Percentiles rank a stretch among this genome's conserved stretches.
Conservation (phyloP, 139 green algal genomes). For the Chlorella sp. region DNA sequence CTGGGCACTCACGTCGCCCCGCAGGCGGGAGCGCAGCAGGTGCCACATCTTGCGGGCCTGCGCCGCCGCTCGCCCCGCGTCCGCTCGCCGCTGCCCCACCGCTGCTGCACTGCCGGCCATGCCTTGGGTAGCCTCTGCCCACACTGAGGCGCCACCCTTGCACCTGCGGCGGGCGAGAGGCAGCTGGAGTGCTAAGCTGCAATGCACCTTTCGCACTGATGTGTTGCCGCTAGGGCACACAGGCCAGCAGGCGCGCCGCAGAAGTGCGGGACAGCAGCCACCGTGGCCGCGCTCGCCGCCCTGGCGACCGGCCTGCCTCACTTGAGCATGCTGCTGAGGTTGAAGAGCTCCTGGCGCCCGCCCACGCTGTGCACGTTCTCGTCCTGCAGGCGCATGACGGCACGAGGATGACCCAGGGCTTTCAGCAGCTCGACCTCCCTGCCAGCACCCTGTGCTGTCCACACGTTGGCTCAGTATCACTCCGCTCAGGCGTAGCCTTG, state of each 20-base stretch:
- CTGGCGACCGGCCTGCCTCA: background rate
- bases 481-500: too few species aligned
- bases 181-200: too few species aligned
- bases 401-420: too few species aligned
- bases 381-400: background rate
- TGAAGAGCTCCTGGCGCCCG: slow-evolving; percentile 5
- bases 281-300: too few species aligned
- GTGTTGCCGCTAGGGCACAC: too few species aligned
- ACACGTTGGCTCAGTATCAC: too few species aligned
- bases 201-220: too few species aligned
- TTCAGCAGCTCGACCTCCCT: too few species aligned
- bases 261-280: too few species aligned
- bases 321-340: slow-evolving; percentile 23
- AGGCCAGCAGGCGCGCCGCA: too few species aligned
- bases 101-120: slow-evolving; percentile 30
- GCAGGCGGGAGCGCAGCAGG: slow-evolving; percentile 8
- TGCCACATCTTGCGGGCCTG: slow-evolving; percentile 30
- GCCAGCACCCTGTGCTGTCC: too few species aligned
- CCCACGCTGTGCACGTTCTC: background rate
- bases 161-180: background rate
- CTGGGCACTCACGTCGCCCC: background rate
- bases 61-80: slow-evolving; percentile 35
- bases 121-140: slow-evolving; percentile 32
- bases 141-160: slow-evolving; percentile 12
- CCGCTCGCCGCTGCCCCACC: slow-evolving; percentile 33